These are phyloP conservation scores for Lachnellula occidentalis DNA, from an alignment of 2,329 filamentous ascomycete species.

Conservation along the genomic window DNA sequence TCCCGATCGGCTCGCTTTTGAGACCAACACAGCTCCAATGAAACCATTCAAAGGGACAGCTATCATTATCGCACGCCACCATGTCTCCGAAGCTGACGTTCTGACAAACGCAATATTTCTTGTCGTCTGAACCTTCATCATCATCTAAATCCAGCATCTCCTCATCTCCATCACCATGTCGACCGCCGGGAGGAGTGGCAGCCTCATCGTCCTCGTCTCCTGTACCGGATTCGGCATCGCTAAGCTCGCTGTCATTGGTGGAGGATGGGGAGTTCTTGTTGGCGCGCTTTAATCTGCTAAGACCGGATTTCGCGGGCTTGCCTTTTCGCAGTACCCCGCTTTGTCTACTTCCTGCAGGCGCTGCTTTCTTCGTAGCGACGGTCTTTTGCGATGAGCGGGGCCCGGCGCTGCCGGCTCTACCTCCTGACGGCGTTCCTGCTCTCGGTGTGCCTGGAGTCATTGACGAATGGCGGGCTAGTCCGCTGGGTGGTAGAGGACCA, in stretches of 20 bases:
- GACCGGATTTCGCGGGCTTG: conserved; percentile 46
- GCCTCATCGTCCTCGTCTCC: conserved; percentile 45
- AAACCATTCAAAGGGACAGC: conserved; percentile 81
- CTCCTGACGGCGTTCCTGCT: conserved; percentile 31
- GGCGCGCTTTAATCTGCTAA: conserved; percentile 54
- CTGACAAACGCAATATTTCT: conserved; percentile 75
- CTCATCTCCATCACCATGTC: conserved; percentile 49
- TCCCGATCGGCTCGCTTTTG: conserved; percentile 62
- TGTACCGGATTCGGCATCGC: conserved; percentile 54
- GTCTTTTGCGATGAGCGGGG: conserved; percentile 41
- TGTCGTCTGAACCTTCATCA: conserved; percentile 69
- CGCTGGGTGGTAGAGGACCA: conserved; percentile 47
- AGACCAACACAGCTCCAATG: conserved; percentile 72
- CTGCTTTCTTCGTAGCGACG: conserved; percentile 32
- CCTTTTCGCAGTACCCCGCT: conserved; percentile 24
- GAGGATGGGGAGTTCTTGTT: conserved; percentile 56
- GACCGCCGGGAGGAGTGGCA: conserved; percentile 35
- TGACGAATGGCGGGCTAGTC: conserved; percentile 56
- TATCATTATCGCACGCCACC: conserved; percentile 82
- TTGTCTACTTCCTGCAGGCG: conserved; percentile 29
- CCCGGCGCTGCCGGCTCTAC: conserved; percentile 53
- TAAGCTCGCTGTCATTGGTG: conserved; percentile 59
- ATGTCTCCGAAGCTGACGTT: conserved; percentile 82
- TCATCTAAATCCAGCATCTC: conserved; percentile 53
- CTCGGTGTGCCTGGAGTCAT: conserved; percentile 59